These are phyloP conservation scores for Heimioporus sp. DNA, from an alignment of 768 basidiomycete genomes.

Conservation along the genomic window DNA sequence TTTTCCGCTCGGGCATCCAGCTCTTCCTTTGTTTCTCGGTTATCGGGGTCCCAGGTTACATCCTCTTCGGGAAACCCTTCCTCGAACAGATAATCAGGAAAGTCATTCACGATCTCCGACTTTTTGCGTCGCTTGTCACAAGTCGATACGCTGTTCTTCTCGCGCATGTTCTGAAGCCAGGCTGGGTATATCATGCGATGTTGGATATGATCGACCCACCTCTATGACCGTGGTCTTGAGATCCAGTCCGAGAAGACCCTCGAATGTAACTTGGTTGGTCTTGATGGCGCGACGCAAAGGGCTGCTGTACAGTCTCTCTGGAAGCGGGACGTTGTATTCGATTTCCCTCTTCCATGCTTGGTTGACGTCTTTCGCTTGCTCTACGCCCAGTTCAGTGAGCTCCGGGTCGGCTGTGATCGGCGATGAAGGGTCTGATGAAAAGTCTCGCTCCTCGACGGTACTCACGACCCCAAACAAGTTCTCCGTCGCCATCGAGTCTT, in stretches of 20 bases:
- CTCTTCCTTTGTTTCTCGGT: conserved; percentile 51
- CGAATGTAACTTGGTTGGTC: conserved; percentile 56
- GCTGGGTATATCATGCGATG: too few relatives aligned
- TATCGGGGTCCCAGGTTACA: conserved; percentile 51
- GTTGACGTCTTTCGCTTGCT: conserved; percentile 50
- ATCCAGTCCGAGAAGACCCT: conserved; percentile 33
- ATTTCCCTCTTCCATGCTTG: conserved; percentile 50
- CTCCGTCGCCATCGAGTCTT: conserved; percentile 58
- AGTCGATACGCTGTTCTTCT: conserved; percentile 65
- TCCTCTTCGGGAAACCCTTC: conserved; percentile 61
- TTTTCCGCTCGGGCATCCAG: conserved; percentile 45
- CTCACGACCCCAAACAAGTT: conserved; percentile 74
- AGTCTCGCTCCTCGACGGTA: conserved; percentile 5
- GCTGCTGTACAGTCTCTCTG: conserved; percentile 57
- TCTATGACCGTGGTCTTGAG: conserved; percentile 50
- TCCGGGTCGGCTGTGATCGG: conserved; percentile 56
- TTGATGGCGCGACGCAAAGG: conserved; percentile 60
- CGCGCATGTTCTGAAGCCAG: conserved; percentile 55
- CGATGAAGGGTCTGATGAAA: background rate
- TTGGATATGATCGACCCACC: conserved; percentile 32
- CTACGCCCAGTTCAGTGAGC: conserved; percentile 54
- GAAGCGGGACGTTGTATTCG: conserved; percentile 41
- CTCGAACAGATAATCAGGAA: conserved; percentile 54
- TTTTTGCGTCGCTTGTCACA: conserved; percentile 61
- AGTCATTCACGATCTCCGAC: conserved; percentile 46